Percentiles rank a stretch among this genome's conserved stretches.
Evolutionary conservation across 192 early-diverging fungal species (phyloP).

Genomic region (Umbelopsis sp.): DNA sequence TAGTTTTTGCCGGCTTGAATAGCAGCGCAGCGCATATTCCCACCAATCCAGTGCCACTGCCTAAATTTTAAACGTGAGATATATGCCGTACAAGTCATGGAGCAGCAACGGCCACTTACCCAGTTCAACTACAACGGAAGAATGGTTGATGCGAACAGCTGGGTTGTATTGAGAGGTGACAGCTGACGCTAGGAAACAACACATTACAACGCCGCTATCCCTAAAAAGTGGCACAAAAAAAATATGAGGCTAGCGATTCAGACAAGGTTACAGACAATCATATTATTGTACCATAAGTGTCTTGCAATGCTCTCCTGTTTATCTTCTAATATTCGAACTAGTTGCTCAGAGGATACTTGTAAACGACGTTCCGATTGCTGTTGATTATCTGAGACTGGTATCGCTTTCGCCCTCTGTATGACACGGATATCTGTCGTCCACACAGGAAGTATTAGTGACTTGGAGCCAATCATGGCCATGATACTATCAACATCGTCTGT

Average conservation of each 20-base stretch:
- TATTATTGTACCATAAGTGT: slow-evolving; percentile 29
- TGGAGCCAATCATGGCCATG: slow-evolving; percentile 3
- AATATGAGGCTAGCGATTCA: not conserved
- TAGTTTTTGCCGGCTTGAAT: slow-evolving; percentile 12
- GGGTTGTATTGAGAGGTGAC: not conserved
- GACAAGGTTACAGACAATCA: not conserved
- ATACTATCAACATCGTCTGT: not conserved
- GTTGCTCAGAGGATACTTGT: not conserved
- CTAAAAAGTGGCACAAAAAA: not conserved
- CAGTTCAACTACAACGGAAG: slow-evolving; percentile 24
- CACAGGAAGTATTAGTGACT: slow-evolving; percentile 8
- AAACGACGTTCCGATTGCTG: slow-evolving; percentile 28
- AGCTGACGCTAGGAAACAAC: not conserved
- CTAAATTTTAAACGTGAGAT: not conserved
- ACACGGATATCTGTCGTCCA: slow-evolving; percentile 21
- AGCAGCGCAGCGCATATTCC: slow-evolving; percentile 29
- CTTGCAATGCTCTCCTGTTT: slow-evolving; percentile 33
- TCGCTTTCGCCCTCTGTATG: not conserved
- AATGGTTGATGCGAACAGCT: not conserved
- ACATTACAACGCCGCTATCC: slow-evolving; percentile 39
- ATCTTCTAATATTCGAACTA: slow-evolving; percentile 29
- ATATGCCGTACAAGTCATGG: not conserved
- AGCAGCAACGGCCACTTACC: not conserved
- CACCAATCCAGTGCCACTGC: slow-evolving; percentile 35
- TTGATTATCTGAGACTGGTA: slow-evolving; percentile 3